A percentile compares a stretch with the other conserved stretches of the same genome.
phyloP scores from a whole-genome alignment of 2,329 filamentous ascomycete species.

The Camptophora hylomeconis region DNA sequence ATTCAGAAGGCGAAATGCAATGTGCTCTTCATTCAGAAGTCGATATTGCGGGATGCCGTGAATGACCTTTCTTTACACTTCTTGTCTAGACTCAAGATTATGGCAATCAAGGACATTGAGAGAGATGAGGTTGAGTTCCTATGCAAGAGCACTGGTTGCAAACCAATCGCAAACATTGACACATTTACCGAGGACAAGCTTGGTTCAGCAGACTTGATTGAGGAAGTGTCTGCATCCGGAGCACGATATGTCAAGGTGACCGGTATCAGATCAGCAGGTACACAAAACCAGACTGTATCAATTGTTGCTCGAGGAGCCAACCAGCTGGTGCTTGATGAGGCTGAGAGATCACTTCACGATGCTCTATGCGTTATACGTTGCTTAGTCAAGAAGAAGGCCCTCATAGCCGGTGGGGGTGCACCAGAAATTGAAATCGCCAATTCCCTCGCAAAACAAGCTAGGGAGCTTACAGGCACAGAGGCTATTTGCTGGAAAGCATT shows the following conservation, averaged over 20 bases:
- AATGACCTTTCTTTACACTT: conserved; percentile 97
- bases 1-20: conserved; percentile 99
- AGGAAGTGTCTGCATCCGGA: conserved; percentile 78
- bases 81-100: conserved; percentile 89
- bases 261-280: conserved; percentile 64
- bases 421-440: conserved; percentile 94
- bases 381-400: conserved; percentile 97
- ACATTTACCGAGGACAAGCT: conserved; percentile 98
- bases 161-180: conserved; percentile 95
- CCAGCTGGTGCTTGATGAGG: conserved; percentile 86
- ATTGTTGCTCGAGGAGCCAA: conserved; percentile 93
- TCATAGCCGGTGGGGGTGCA: conserved; percentile 91
- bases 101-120: conserved; percentile 95
- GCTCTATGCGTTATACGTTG: conserved; percentile 95
- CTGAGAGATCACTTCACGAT: conserved; percentile 91
- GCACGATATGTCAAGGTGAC: conserved; percentile 91
- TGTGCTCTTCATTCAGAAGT: conserved; percentile 95
- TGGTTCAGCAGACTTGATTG: conserved; percentile 80
- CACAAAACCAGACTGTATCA: conserved; percentile 65
- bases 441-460: conserved; percentile 67
- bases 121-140: conserved; percentile 98
- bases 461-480: conserved; percentile 78
- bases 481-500: conserved; percentile 99
- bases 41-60: conserved; percentile 90
- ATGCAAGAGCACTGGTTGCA: conserved; percentile 98